Percentiles rank a stretch among this genome's conserved stretches.
phyloP scores from a whole-genome alignment of 768 basidiomycete species.

The Neoboletus brunneissimus region DNA sequence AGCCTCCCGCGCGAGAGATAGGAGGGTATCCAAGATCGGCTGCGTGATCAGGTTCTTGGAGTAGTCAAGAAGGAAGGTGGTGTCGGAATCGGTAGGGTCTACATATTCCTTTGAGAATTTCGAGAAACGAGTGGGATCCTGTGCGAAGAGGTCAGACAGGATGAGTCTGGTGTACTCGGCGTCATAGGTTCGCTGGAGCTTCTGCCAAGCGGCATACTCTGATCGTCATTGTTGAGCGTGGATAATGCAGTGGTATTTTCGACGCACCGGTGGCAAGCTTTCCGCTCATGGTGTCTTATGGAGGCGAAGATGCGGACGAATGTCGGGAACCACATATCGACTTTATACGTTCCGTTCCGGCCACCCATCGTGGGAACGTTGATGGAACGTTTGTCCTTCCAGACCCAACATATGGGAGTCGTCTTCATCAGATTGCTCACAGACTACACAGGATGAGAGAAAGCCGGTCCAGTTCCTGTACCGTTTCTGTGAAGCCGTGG shows the following conservation, averaged over 20 bases:
- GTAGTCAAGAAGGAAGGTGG: constrained; percentile 90
- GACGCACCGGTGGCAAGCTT: constrained; percentile 56
- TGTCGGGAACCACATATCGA: background rate
- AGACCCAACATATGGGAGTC: background rate
- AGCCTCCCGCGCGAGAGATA: constrained; percentile 83
- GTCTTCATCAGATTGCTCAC: constrained; percentile 1
- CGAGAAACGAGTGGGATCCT: constrained; percentile 82
- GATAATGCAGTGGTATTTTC: background rate
- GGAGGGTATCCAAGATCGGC: constrained; percentile 73
- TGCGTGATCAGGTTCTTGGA: constrained; percentile 95
- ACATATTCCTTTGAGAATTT: constrained; percentile 81
- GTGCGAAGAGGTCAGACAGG: constrained; percentile 89
- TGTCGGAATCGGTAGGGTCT: constrained; percentile 59
- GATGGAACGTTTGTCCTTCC: background rate
- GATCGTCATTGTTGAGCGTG: constrained; percentile 4
- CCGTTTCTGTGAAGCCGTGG: constrained; percentile 1
- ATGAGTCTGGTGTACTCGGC: constrained; percentile 67
- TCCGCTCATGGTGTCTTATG: constrained; percentile 51
- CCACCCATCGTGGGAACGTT: constrained; percentile 24
- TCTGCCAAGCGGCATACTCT: constrained; percentile 92
- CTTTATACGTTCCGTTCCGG: constrained; percentile 15
- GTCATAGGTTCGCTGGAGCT: constrained; percentile 83
- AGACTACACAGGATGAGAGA: constrained; percentile 21
- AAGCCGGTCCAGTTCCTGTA: background rate
- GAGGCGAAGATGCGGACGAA: constrained; percentile 4